Base-by-base conservation (phyloP, 805 yeast species). In the Wickerhamomyces chambardii region DNA sequence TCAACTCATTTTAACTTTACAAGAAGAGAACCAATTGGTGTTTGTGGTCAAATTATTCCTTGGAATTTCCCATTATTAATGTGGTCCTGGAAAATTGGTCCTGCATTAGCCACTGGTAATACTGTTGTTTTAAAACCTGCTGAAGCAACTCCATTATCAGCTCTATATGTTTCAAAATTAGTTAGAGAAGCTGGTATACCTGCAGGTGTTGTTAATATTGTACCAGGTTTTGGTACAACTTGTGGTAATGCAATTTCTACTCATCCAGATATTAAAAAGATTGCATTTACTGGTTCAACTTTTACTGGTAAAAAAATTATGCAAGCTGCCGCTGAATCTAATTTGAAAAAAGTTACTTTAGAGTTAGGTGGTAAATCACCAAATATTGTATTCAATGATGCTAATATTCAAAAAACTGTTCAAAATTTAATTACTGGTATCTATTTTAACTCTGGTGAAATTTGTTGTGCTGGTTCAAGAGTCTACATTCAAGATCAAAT, bases 361-460 rank as follows among this genome's bases (percentile, higher is more conserved):
- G 97, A 89, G 68, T 77, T 87, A 51, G 97, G 97, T 56, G 97
- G 97, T 57, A 89, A 89, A 68, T 87, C 96, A 25, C 95, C 97
- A 52, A 78, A 83, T 61, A 77, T 89, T 48, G 79, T 89, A 33
- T 86, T 83, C 55, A 78, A 80, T 53, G 97, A 89, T 56, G 89
- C 90, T 37, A 77, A 89, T 58, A 56, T 89, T 40, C 77, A 80
- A 37, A 68, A 70, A 52, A 84, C 96, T 34, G 81, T 84, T 34
- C 70, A 79, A 48, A 74, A 78, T 70, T 78, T 86, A 47, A 71
- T 83, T 39, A 57, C 71, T 38, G 96, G 95, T 60, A 87, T 89
- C 54, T 85, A 80, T 71, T 85, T 74, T 73, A 89, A 89, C 71
- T 79, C 89, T 54, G 97, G 97, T 64, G 95, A 90, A 67, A 89